Conservation (phyloP, 306 rosid species). For the Acmispon strigosus region DNA sequence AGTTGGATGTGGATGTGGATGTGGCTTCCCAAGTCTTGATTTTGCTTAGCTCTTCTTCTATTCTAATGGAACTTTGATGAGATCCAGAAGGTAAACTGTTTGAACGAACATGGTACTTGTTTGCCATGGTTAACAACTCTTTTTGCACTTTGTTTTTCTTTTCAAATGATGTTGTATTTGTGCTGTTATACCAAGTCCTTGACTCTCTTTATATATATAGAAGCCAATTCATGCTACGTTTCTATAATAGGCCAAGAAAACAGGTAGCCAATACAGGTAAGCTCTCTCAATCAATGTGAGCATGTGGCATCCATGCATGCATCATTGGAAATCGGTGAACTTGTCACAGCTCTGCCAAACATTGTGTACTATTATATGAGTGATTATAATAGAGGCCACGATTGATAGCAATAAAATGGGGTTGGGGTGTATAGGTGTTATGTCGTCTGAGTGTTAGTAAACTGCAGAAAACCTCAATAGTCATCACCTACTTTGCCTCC, state of each 20-base stretch:
- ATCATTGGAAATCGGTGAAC: conserved; percentile 12
- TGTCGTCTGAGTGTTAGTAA: conserved; percentile 13
- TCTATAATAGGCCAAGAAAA: not conserved
- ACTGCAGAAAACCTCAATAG: conserved; percentile 12
- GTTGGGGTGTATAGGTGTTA: conserved; percentile 26
- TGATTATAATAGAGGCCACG: too few relatives aligned
- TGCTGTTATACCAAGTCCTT: not conserved
- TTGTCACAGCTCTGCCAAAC: conserved; percentile 35
- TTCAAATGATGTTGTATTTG: not conserved
- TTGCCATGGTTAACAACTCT: conserved; percentile 24
- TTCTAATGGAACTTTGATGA: conserved; percentile 42
- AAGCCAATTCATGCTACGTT: conserved; percentile 1
- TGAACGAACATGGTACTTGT: conserved; percentile 41
- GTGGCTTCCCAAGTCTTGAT: conserved; percentile 37
- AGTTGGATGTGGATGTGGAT: conserved; percentile 29
- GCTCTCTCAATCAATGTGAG: not conserved
- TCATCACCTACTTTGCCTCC: conserved; percentile 33
- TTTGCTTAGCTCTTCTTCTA: conserved; percentile 46
- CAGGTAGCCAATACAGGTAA: not conserved
- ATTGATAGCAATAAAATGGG: not conserved
- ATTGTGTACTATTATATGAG: not conserved
- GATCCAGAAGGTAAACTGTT: conserved; percentile 63
- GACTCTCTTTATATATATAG: conserved; percentile 16
- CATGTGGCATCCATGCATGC: conserved; percentile 39
- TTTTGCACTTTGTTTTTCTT: not conserved